Evolutionary conservation across 495 filamentous ascomycete species (phyloP), one percentile per base, ranked within the genome.

Genomic region (Rostrohypoxylon terebratum): DNA sequence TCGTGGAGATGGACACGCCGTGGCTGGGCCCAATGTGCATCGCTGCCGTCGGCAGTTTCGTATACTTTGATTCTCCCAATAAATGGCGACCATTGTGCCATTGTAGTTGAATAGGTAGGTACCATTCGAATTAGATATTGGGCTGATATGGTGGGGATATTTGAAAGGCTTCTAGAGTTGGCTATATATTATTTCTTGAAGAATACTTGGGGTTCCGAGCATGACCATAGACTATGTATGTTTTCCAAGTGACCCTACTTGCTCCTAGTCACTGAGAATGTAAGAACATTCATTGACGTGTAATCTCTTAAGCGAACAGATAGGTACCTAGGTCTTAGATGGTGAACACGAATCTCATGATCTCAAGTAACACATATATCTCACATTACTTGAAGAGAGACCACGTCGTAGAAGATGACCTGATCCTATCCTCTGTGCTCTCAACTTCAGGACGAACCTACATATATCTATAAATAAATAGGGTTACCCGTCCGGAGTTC

Each of bases 1-100:
- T 42, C n/a, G 40, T 71, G 68, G 1, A 71, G 57, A 31, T 71
- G 68, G 23, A 62, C 14, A n/a, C 36, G 55, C 5, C 38, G 54
- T 28, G 68, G 68, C 7, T 53, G 47, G 5, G 55, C 42, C 68
- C 68, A 66, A 11, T 23, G 31, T 13, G 14, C 36, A 25, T n/a
- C 13, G 25, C 25, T 51, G 13, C 34, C 62, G 18, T 61, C 36
- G 2, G 28, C 0, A 3, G 68, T 51, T 1, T 57, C 47, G 62
- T 71, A 71, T 0, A 71, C 68, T 57, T 66, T 71, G 13, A 71
- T 61, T 0, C 11, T 16, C 0, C 36, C 59, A 4, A 20, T 2
- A 33, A 18, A n/a, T 6, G 42, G 53, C 13, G 7, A 16, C 3
- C 0, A 25, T 38, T 42, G 10, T 3, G 21, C 47, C 63, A 66